These are phyloP conservation scores for Chrysoporthe deuterocubensis DNA, from an alignment of 2,329 filamentous ascomycete species.

Conservation along the genomic window DNA sequence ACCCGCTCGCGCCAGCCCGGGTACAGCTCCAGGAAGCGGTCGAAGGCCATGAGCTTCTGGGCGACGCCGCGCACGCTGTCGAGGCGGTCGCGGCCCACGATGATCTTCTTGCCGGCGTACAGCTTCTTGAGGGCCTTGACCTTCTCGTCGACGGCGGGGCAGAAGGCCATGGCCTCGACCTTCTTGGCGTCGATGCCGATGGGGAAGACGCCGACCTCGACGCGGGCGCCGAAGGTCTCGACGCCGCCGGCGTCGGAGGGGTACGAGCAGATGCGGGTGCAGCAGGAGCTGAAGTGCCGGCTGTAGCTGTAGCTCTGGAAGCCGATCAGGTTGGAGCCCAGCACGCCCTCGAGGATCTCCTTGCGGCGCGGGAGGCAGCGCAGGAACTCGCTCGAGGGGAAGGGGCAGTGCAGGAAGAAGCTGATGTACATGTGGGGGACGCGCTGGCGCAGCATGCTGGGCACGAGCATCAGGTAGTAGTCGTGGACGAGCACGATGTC, in stretches of 20 bases:
- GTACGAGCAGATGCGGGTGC: conserved; percentile 88
- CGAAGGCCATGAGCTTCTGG: conserved; percentile 95
- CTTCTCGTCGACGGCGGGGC: conserved; percentile 69
- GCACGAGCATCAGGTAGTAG: conserved; percentile 89
- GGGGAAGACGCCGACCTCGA: conserved; percentile 90
- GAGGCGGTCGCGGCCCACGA: conserved; percentile 91
- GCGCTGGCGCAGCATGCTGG: conserved; percentile 83
- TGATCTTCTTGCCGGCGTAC: conserved; percentile 90
- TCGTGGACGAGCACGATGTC: conserved; percentile 94
- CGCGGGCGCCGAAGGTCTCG: conserved; percentile 85
- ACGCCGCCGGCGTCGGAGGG: conserved; percentile 84
- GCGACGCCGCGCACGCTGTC: conserved; percentile 91
- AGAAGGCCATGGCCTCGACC: conserved; percentile 76
- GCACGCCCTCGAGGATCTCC: conserved; percentile 85
- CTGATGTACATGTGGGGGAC: conserved; percentile 90
- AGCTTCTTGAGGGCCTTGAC: conserved; percentile 74
- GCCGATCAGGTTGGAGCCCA: conserved; percentile 90
- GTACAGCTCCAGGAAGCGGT: conserved; percentile 86
- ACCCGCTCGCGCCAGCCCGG: conserved; percentile 92
- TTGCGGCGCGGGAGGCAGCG: conserved; percentile 86
- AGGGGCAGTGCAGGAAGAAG: conserved; percentile 92
- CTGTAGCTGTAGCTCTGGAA: conserved; percentile 97
- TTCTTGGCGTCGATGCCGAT: conserved; percentile 91
- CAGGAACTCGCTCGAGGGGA: conserved; percentile 95
- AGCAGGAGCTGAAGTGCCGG: conserved; percentile 92